Conservation (phyloP, 2,329 filamentous ascomycete species). For the Emmonsiellopsis sp. region DNA sequence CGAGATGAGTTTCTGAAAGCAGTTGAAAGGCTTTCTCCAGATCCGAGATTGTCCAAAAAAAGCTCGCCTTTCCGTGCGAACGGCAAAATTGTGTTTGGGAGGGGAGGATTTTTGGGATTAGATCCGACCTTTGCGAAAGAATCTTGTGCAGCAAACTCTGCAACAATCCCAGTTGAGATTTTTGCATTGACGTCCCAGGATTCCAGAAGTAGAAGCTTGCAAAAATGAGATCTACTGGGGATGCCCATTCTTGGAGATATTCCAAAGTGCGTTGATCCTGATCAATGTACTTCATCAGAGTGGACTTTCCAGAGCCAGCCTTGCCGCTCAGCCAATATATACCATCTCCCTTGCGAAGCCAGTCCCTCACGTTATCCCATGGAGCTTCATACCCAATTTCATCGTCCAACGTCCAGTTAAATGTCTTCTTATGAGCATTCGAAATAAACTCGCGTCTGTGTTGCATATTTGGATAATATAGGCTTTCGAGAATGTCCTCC, state of each 20-base stretch:
- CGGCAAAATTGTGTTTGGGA: background rate
- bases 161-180: conserved; percentile 32
- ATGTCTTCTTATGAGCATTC: conserved; percentile 10
- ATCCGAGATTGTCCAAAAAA: conserved; percentile 1
- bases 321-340: conserved; percentile 37
- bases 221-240: conserved; percentile 17
- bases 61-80: background rate
- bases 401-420: conserved; percentile 11
- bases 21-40: conserved; percentile 6
- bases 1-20: background rate
- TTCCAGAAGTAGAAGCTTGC: conserved; percentile 36
- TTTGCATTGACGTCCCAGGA: conserved; percentile 29
- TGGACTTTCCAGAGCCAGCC: conserved; percentile 40
- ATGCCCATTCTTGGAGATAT: conserved; percentile 27
- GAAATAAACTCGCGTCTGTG: conserved; percentile 8
- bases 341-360: conserved; percentile 15
- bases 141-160: conserved; percentile 28
- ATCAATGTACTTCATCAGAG: conserved; percentile 36
- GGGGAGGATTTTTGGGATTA: conserved; percentile 18
- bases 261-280: conserved; percentile 18
- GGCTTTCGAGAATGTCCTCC: background rate
- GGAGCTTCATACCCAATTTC: background rate
- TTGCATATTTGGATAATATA: background rate
- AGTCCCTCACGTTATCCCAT: conserved; percentile 7
- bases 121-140: conserved; percentile 18